Conservation (phyloP, 176 grass and related monocot genomes). For the Coix lacrymajobi region DNA sequence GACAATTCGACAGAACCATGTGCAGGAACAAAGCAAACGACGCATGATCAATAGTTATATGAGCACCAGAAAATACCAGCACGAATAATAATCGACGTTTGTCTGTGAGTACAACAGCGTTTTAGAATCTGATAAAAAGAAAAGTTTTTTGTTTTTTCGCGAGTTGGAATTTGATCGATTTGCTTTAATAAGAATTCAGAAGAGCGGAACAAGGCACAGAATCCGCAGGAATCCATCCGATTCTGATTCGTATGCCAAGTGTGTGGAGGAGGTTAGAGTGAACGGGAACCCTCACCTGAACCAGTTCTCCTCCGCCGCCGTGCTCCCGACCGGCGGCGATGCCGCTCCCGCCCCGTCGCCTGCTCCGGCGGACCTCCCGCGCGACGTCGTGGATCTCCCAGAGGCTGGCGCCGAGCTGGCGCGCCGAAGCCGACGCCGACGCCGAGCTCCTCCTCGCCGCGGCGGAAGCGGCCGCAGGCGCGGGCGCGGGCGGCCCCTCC, state of each 20-base stretch:
- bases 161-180: not conserved
- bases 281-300: conserved; percentile 42
- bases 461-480: not conserved
- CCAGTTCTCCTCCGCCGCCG: not conserved
- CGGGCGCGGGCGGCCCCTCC: not conserved
- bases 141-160: no score
- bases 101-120: not conserved
- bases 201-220: not conserved
- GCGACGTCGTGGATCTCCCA: conserved; percentile 79
- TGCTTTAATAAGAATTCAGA: not conserved
- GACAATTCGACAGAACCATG: not conserved
- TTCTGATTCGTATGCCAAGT: not conserved
- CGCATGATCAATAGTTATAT: not conserved
- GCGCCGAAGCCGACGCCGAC: conserved; percentile 49
- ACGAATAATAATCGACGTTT: not conserved
- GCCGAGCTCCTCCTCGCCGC: conserved; percentile 43
- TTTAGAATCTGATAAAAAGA: not conserved
- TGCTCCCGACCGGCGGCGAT: not conserved
- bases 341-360: conserved; percentile 25
- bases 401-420: conserved; percentile 80
- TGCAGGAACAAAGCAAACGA: not conserved
- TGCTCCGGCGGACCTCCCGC: not conserved
- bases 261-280: not conserved
- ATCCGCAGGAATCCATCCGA: not conserved
- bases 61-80: not conserved